Base-by-base conservation (phyloP, 2,329 filamentous ascomycete species). In the Sarocladiaceae sp. region DNA sequence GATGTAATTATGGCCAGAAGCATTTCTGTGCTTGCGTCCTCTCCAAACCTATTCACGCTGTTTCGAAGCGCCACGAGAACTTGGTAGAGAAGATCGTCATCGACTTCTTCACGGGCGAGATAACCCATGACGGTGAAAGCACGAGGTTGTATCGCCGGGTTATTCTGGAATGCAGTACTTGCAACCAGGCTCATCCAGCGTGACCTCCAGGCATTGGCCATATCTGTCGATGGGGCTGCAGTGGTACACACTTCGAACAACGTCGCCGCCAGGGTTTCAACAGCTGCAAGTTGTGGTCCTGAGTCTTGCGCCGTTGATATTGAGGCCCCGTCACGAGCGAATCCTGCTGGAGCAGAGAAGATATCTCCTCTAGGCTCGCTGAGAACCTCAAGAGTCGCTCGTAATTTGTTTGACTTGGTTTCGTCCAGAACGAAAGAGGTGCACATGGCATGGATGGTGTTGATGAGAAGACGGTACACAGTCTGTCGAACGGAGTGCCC, bases 141-240 rank as follows among this genome's bases (percentile, higher is more conserved):
- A 18, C 82, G 73, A 5, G 84, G 83, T 57, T 88, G 84, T 52
- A 88, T 84, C 2, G 84, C 83, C 8, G 84, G 84, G 60, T 88
- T 88, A 61, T 84, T 87, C 62, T 88, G 84, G 62, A 88, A 88
- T 0, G 84, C 84, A 10, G 84, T 88, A 61, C 84, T 88, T 15
- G 84, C 83, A 35, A 88, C 83, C 20, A 88, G 70, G 59, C 83
- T 86, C 84, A 88, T 87, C 84, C 84, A 88, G 18, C 84, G 77
- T 18, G 84, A 84, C 23, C 84, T 78, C 84, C 84, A 88, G 15
- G 80, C 77, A 59, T 88, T 88, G 20, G 83, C 79, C 60, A 84
- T 72, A 58, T 87, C 83, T 8, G 82, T 68, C 0, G 83, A 83
- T 11, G 83, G 80, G 12, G 84, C 84, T 3, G 84, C 83, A 15